Evolutionary conservation across 805 yeast species (phyloP).

Genomic region (Cyberlindnera mississippiensis): DNA sequence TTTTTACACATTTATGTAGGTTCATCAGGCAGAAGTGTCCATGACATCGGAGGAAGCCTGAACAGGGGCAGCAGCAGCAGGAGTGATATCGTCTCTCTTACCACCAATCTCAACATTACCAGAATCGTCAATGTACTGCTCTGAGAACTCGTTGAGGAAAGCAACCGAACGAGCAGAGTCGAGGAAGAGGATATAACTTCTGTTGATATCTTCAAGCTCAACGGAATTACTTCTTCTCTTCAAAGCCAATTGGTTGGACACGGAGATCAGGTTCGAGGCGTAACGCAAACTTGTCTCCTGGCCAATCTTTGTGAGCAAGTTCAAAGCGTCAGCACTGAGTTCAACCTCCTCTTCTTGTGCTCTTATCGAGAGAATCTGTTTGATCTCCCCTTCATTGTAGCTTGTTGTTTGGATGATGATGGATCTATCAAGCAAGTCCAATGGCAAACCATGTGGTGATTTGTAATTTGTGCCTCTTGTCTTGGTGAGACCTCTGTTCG

Average conservation of each 20-base stretch:
- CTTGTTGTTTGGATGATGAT: constrained; percentile 84
- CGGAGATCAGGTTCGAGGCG: constrained; percentile 86
- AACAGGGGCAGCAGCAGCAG: constrained; percentile 30
- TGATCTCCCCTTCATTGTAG: constrained; percentile 79
- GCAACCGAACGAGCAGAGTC: constrained; percentile 89
- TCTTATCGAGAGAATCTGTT: constrained; percentile 81
- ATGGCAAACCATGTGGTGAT: constrained; percentile 97
- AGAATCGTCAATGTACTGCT: constrained; percentile 71
- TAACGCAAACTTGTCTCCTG: constrained; percentile 88
- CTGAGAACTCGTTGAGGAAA: constrained; percentile 65
- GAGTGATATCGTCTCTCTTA: constrained; percentile 26
- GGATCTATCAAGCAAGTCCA: constrained; percentile 89
- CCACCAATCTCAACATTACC: constrained; percentile 64
- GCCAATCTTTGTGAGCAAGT: constrained; percentile 84
- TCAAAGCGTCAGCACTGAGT: constrained; percentile 75
- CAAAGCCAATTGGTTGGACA: constrained; percentile 79
- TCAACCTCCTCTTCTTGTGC: constrained; percentile 94
- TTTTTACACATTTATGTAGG: no score
- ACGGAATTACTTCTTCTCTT: constrained; percentile 72
- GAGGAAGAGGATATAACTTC: constrained; percentile 80
- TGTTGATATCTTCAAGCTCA: constrained; percentile 78
- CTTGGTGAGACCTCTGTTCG: constrained; percentile 91
- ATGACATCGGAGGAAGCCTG: constrained; percentile 29
- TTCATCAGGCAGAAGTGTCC: constrained; percentile 33
- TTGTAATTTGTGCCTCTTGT: constrained; percentile 92